Evolutionary conservation across 495 filamentous ascomycete species (phyloP).

Genomic region (Rostrohypoxylon terebratum): DNA sequence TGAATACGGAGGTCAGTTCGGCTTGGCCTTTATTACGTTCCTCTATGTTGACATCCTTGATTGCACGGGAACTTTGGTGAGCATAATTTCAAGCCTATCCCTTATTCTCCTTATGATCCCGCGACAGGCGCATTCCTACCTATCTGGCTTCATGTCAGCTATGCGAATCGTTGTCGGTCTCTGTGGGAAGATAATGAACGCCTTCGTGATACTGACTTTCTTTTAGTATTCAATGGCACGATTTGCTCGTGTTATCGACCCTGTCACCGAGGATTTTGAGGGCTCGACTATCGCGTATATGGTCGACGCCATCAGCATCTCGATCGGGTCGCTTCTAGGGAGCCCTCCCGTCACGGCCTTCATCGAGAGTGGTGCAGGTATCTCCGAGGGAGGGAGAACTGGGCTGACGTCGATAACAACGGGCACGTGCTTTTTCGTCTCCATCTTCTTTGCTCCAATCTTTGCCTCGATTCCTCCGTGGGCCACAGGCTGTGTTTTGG

Average conservation of each 20-base stretch:
- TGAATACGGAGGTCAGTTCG: constrained; percentile 73
- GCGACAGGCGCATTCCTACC: neutral
- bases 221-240: constrained; percentile 79
- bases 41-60: constrained; percentile 88
- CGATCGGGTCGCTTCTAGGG: constrained; percentile 80
- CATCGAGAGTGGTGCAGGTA: constrained; percentile 85
- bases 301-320: constrained; percentile 80
- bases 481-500: constrained; percentile 84
- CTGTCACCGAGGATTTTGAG: constrained; percentile 80
- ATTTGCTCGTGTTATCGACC: constrained; percentile 79
- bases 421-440: constrained; percentile 84
- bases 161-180: neutral
- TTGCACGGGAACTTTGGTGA: constrained; percentile 73
- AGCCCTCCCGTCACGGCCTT: constrained; percentile 83
- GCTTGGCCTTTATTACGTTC: constrained; percentile 83
- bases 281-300: constrained; percentile 80
- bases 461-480: constrained; percentile 86
- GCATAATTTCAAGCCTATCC: neutral
- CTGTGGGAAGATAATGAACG: neutral
- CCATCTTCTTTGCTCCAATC: constrained; percentile 87
- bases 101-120: neutral
- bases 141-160: neutral
- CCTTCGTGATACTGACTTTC: constrained; percentile 18
- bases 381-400: constrained; percentile 83
- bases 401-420: constrained; percentile 83